phyloP scores from a whole-genome alignment of 257 asterid genomes.

The Jaltomata sinuosa region DNA sequence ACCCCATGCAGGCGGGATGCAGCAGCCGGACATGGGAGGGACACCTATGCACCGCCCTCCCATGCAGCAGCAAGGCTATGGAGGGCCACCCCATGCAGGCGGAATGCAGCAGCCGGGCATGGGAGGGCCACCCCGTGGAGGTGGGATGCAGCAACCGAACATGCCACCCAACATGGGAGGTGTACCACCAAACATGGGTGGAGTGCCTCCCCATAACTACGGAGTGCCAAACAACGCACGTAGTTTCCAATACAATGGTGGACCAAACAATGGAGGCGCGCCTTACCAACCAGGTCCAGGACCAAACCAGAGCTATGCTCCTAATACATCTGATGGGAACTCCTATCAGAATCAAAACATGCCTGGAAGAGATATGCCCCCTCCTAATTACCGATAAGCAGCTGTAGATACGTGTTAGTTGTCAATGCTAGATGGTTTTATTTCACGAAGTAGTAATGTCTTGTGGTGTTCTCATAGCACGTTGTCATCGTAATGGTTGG shows the following conservation, averaged over 20 bases:
- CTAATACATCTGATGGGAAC: conserved; percentile 10
- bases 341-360: conserved; percentile 28
- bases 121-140: conserved; percentile 14
- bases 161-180: conserved; percentile 2
- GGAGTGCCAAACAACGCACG: conserved; percentile 3
- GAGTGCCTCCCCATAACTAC: conserved; percentile 9
- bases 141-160: conserved; percentile 20
- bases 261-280: conserved; percentile 11
- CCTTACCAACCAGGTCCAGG: conserved; percentile 25
- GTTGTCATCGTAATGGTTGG: neutral
- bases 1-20: conserved; percentile 3
- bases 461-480: neutral
- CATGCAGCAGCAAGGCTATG: neutral
- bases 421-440: neutral
- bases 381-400: conserved; percentile 16
- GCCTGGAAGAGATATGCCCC: conserved; percentile 40
- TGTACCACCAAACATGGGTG: conserved; percentile 8
- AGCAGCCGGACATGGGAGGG: neutral
- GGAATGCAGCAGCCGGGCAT: neutral
- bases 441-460: neutral
- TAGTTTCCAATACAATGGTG: conserved; percentile 18
- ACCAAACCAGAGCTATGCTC: conserved; percentile 24
- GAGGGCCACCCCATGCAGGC: conserved; percentile 11
- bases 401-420: conserved; percentile 9
- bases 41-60: conserved; percentile 9